A percentile compares a stretch with the other conserved stretches of the same genome.
Conservation (phyloP, 495 filamentous ascomycete species). For the Pseudomonodictys pantanalensis region DNA sequence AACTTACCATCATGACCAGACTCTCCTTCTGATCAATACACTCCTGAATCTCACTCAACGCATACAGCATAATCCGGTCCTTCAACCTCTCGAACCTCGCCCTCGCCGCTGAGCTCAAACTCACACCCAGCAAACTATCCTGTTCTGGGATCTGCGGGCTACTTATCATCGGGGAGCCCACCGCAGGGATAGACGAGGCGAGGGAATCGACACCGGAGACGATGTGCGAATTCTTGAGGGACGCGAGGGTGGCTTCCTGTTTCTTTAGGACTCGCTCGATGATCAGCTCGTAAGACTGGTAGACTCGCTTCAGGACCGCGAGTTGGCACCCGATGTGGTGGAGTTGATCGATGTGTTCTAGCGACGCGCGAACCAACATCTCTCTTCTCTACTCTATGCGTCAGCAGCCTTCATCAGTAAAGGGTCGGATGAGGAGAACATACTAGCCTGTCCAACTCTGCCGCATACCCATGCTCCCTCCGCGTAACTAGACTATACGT, state of each 20-base stretch:
- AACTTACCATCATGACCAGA: constrained; percentile 63
- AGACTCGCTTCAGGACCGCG: constrained; percentile 68
- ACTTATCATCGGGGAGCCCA: not conserved
- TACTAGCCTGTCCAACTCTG: constrained; percentile 57
- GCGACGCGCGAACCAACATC: constrained; percentile 59
- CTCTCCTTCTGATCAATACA: constrained; percentile 76
- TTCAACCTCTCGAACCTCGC: constrained; percentile 73
- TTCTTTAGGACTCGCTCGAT: constrained; percentile 67
- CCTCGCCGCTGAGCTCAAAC: constrained; percentile 61
- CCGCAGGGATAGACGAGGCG: constrained; percentile 12
- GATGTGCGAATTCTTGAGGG: constrained; percentile 43
- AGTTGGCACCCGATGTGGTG: constrained; percentile 69
- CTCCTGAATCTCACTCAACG: constrained; percentile 75
- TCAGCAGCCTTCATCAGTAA: not conserved
- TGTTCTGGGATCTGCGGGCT: constrained; percentile 41
- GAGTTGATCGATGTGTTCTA: constrained; percentile 66
- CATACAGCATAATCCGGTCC: constrained; percentile 74
- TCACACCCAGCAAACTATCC: constrained; percentile 51
- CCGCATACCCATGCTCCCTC: constrained; percentile 59
- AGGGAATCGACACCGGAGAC: constrained; percentile 31
- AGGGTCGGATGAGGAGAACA: constrained; percentile 11
- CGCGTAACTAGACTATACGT: constrained; percentile 62
- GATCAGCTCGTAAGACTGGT: constrained; percentile 74
- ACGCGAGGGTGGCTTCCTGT: constrained; percentile 40
- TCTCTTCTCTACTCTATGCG: constrained; percentile 45